Percentiles rank a stretch among this genome's conserved stretches.
phyloP scores from a whole-genome alignment of 768 basidiomycete genomes.

The Botryobasidium botryosum region DNA sequence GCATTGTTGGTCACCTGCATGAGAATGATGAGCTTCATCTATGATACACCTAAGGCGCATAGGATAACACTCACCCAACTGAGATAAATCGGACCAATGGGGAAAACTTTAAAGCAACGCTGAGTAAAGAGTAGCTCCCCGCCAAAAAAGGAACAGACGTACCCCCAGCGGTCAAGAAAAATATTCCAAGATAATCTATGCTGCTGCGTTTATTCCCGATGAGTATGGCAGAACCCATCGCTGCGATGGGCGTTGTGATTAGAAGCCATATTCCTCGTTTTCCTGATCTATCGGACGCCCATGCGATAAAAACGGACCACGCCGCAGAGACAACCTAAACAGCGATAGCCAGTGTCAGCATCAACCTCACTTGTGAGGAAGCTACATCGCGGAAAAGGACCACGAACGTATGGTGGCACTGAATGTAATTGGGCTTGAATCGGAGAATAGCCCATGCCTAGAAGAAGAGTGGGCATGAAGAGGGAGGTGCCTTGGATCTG shows the following conservation, averaged over 20 bases:
- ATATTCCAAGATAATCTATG: conserved; percentile 5
- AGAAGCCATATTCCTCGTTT: conserved; percentile 7
- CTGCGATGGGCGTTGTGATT: not conserved
- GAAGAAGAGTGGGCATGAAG: conserved; percentile 10
- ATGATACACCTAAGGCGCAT: too few species aligned
- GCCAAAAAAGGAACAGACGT: not conserved
- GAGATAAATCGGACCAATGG: conserved; percentile 5
- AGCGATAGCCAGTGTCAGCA: too few species aligned
- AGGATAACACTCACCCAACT: conserved; percentile 1
- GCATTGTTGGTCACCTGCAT: conserved; percentile 7
- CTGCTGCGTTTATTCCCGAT: conserved; percentile 1
- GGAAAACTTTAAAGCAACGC: not conserved
- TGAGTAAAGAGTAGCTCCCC: not conserved
- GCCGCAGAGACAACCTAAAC: conserved; percentile 6
- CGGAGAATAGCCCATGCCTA: conserved; percentile 7
- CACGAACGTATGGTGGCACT: conserved; percentile 7
- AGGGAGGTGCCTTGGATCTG: conserved; percentile 9
- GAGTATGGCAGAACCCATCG: conserved; percentile 4
- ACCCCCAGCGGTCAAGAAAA: conserved; percentile 7
- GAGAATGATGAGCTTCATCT: not conserved
- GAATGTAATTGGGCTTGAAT: conserved; percentile 8
- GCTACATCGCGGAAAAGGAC: not conserved
- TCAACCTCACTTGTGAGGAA: too few species aligned
- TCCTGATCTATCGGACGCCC: conserved; percentile 3
- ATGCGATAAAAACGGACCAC: conserved; percentile 10